Base-by-base conservation (phyloP, 345 rosid species). In the Hirschfeldia incana region DNA sequence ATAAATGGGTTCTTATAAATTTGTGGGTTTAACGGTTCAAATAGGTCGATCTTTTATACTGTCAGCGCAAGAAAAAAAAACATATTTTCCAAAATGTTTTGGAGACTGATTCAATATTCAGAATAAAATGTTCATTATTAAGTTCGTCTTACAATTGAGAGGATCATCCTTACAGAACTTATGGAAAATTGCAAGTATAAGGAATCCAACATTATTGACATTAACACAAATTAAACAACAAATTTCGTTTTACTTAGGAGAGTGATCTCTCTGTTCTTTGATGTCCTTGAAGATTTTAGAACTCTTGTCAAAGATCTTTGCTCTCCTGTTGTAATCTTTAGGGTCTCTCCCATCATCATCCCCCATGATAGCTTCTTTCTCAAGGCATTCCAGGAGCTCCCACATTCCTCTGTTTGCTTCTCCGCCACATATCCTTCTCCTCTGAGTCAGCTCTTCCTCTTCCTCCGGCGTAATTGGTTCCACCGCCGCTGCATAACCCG, bases 291-390 rank as follows among this genome's bases (percentile, higher is more conserved):
- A 89, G 51, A 89, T 89, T 75, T 67, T 65, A 64, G 91, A 87
- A 68, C 95, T 90, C 76, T 83, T 83, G 60, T 93, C 86, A 76
- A 93, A 93, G 39, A 93, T 88, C 78, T 84, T 90, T 30, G 98
- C 95, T 84, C 98, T 90, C 74, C 94, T 83, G 42, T 77, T 85
- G 81, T 91, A 93, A 84, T 93, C 97, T 16, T 49, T 65, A 6
- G 95, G 89, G 13, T 91, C 85, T 77, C 73, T 90, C 0, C 96
- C 97, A 12, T 89, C 81, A 76, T 93, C 97, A 4, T 84, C 89
- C 4, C 95, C 98, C 94, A 89, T 90, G 74, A 93, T 93, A n/a
- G 94, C 98, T 78, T 93, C 98, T 12, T 62, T 85, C 82, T 93
- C 97, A 77, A 93, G 81, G 69, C 92, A 88, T 75, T 89, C 98